phyloP scores from a whole-genome alignment of 73 alveolate species.

The Tetrahymena elliotti region DNA sequence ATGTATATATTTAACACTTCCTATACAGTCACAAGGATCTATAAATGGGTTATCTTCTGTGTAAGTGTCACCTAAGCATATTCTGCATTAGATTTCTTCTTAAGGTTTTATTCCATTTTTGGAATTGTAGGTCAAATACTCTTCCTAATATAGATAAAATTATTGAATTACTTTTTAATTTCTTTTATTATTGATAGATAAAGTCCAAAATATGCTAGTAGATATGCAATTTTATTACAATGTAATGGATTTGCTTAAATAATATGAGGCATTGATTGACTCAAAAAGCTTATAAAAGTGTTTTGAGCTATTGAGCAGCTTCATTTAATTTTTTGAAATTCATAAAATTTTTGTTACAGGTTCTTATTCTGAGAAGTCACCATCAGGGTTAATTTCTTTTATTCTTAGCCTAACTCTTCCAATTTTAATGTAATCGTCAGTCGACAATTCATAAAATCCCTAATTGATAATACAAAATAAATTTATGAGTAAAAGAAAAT shows the following conservation, averaged over 20 bases:
- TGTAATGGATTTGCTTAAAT: too few relatives aligned
- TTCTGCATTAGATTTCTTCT: constrained; percentile 3
- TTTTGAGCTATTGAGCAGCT: too few relatives aligned
- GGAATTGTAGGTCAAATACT: neutral
- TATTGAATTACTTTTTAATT: neutral
- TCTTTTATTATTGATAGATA: neutral
- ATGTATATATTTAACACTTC: constrained; percentile 15
- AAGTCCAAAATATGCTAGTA: neutral
- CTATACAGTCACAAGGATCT: constrained; percentile 22
- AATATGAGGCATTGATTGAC: too few relatives aligned
- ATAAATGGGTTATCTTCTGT: constrained; percentile 32
- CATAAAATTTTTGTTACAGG: neutral
- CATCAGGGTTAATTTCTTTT: neutral
- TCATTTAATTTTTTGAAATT: neutral
- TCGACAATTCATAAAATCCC: neutral
- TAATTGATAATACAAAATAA: neutral
- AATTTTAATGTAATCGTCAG: neutral
- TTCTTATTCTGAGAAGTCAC: neutral
- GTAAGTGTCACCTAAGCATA: constrained; percentile 16
- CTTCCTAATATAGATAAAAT: neutral
- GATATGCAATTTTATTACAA: neutral
- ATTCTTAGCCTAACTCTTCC: neutral
- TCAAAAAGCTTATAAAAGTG: neutral
- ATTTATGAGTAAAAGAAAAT: neutral
- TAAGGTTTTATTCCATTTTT: neutral